Evolutionary conservation across 1,284 basidiomycete species (phyloP).

Genomic region (Ustilago crameri): DNA sequence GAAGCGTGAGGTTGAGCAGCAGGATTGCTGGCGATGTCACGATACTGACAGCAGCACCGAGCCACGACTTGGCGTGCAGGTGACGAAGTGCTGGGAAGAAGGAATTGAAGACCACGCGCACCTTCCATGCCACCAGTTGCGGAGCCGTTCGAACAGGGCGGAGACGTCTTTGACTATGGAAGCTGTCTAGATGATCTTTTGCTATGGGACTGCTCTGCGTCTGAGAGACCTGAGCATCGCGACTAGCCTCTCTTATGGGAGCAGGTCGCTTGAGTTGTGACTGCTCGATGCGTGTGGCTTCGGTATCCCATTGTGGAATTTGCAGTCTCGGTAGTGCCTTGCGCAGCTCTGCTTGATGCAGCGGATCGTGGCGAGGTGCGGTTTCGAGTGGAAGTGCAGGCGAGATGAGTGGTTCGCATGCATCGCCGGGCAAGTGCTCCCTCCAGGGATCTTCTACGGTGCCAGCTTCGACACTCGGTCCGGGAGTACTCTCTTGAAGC

Average conservation of each 20-base stretch:
- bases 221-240: not conserved
- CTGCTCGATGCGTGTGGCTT: conserved; percentile 28
- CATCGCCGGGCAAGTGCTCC: conserved; percentile 49
- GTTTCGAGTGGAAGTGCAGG: conserved; percentile 35
- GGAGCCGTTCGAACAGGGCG: conserved; percentile 25
- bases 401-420: conserved; percentile 47
- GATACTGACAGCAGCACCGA: conserved; percentile 80
- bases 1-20: conserved; percentile 85
- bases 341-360: conserved; percentile 16
- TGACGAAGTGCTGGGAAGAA: conserved; percentile 88
- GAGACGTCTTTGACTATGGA: conserved; percentile 20
- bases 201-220: not conserved
- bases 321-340: conserved; percentile 37
- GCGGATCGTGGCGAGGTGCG: conserved; percentile 6
- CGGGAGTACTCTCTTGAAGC: not conserved
- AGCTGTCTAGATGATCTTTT: conserved; percentile 24
- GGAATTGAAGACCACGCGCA: conserved; percentile 57
- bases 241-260: not conserved
- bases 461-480: conserved; percentile 25
- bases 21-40: conserved; percentile 88
- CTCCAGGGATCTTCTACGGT: conserved; percentile 57
- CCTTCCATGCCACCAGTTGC: conserved; percentile 31
- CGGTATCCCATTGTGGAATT: conserved; percentile 44
- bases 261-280: conserved; percentile 1
- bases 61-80: conserved; percentile 77